These are phyloP conservation scores for Penicillium macrosclerotiorum DNA, from an alignment of 495 filamentous ascomycete genomes.

Conservation along the genomic window DNA sequence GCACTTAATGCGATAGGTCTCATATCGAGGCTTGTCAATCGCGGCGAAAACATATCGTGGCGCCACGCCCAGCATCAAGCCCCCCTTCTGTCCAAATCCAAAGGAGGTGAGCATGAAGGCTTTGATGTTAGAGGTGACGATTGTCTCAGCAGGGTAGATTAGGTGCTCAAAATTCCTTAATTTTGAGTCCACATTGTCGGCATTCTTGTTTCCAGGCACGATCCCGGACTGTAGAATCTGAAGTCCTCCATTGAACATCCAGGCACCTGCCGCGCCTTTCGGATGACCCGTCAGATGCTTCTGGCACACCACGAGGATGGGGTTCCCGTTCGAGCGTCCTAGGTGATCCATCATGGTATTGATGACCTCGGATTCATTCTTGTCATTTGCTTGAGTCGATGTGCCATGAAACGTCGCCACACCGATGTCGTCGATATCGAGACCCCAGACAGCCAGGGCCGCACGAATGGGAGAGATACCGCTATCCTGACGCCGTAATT, in stretches of 20 bases:
- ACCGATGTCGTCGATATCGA: slow-evolving; percentile 87
- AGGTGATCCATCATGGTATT: slow-evolving; percentile 90
- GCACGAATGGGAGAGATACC: slow-evolving; percentile 84
- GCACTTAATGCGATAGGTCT: slow-evolving; percentile 75
- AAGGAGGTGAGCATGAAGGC: slow-evolving; percentile 97
- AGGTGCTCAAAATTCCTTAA: slow-evolving; percentile 95
- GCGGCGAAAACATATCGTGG: slow-evolving; percentile 90
- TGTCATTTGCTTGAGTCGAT: slow-evolving; percentile 93
- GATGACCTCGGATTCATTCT: slow-evolving; percentile 96
- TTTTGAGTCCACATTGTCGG: slow-evolving; percentile 87
- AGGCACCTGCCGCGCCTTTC: slow-evolving; percentile 94
- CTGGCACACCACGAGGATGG: slow-evolving; percentile 90
- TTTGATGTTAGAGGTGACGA: slow-evolving; percentile 92
- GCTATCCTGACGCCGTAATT: neutral
- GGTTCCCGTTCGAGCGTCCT: slow-evolving; percentile 87
- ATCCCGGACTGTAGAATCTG: slow-evolving; percentile 87
- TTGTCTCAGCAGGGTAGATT: slow-evolving; percentile 82
- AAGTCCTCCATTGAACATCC: slow-evolving; percentile 96
- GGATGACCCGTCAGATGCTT: slow-evolving; percentile 96
- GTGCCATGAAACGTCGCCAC: slow-evolving; percentile 96
- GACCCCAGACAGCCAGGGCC: slow-evolving; percentile 88
- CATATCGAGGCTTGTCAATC: slow-evolving; percentile 74
- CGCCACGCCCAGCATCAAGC: slow-evolving; percentile 88
- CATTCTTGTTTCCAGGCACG: slow-evolving; percentile 91
- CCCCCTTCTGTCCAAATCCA: slow-evolving; percentile 95